phyloP scores from a whole-genome alignment of 2,329 filamentous ascomycete genomes.

The Hypoxylon sp. region DNA sequence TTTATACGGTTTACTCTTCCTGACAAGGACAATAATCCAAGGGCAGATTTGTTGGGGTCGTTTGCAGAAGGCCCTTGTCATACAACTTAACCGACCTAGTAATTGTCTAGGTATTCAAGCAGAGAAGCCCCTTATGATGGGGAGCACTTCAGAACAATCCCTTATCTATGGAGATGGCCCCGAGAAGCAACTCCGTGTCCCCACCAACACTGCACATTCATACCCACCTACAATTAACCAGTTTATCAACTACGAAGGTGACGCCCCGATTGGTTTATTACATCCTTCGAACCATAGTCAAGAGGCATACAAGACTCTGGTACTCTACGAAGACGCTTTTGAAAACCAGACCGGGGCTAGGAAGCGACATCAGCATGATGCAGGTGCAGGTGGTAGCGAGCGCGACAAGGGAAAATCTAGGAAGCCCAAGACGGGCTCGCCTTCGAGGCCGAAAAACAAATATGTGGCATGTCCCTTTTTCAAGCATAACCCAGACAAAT shows the following conservation, averaged over 20 bases:
- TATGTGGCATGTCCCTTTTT: slow-evolving; percentile 7
- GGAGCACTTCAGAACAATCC: not conserved
- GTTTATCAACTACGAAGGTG: not conserved
- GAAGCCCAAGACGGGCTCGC: not conserved
- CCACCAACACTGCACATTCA: not conserved
- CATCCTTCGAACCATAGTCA: too few relatives aligned
- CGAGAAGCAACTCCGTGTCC: not conserved
- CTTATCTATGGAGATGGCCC: not conserved
- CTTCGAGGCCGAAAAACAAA: not conserved
- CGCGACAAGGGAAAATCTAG: slow-evolving; percentile 1
- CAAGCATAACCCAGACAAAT: slow-evolving; percentile 6
- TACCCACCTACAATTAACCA: not conserved
- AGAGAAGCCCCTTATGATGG: not conserved
- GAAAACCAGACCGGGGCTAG: too few relatives aligned
- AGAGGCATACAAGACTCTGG: too few relatives aligned
- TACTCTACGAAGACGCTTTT: too few relatives aligned
- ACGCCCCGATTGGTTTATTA: not conserved
- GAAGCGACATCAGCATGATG: too few relatives aligned
- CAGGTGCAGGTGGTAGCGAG: not conserved
- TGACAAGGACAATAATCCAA: too few relatives aligned
- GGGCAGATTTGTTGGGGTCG: too few relatives aligned
- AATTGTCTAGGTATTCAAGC: not conserved
- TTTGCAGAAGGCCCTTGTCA: not conserved
- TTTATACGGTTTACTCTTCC: too few relatives aligned
- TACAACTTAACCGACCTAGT: not conserved